Conservation (phyloP, 306 rosid genomes). For the Prosopis cineraria region DNA sequence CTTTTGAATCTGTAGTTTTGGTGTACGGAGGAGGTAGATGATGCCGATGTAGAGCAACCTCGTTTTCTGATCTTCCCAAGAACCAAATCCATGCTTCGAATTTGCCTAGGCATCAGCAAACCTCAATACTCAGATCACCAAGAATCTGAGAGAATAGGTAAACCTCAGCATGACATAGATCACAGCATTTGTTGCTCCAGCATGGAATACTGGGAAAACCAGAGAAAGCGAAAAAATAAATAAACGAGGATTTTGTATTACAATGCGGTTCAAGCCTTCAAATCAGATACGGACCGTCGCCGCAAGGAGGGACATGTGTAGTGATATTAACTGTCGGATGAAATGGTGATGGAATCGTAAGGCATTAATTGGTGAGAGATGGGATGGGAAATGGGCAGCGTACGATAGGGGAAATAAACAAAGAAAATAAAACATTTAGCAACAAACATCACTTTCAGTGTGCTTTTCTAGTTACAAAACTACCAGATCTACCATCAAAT, state of each 20-base stretch:
- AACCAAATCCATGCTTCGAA: constrained; percentile 55
- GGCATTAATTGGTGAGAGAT: neutral
- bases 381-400: neutral
- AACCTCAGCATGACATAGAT: constrained; percentile 33
- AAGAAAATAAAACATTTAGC: no score
- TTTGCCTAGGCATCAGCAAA: constrained; percentile 68
- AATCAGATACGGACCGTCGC: constrained; percentile 20
- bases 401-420: neutral
- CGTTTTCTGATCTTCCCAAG: constrained; percentile 97
- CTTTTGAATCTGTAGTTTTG: constrained; percentile 91
- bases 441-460: no score
- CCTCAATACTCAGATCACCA: constrained; percentile 4
- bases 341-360: neutral
- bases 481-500: no score
- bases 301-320: constrained; percentile 1
- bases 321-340: neutral
- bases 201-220: constrained; percentile 41
- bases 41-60: constrained; percentile 92
- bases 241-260: neutral
- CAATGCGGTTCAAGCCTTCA: constrained; percentile 8
- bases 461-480: no score
- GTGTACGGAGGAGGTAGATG: constrained; percentile 80
- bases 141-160: neutral
- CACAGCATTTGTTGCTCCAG: constrained; percentile 59
- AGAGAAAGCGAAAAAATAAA: neutral